Evolutionary conservation across 2,329 filamentous ascomycete genomes (phyloP), one percentile per base, ranked within the genome.

Genomic region (Penicillium crustosum): DNA sequence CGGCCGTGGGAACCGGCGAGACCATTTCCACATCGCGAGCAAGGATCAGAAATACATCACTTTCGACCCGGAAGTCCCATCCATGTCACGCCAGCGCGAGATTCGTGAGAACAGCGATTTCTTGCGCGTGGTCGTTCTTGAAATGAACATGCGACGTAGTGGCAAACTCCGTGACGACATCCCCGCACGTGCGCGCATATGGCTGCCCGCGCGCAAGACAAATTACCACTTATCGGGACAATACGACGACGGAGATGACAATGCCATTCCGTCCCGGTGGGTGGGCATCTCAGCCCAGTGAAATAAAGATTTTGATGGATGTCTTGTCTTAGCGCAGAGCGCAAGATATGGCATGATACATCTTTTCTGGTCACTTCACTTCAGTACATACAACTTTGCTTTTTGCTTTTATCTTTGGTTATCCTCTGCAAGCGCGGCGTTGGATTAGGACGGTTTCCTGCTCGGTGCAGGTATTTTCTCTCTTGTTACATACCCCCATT

Each of bases 141-240:
- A 88, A 72, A 86, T 87, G 84, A 87, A 87, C 69, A 88, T 88
- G 85, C 80, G 85, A 38, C 80, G 85, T 43, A 78, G 78, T 59
- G 85, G 85, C 55, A 88, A 88, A 73, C 75, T 88, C 44, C 83
- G 84, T 60, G 75, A 82, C 43, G 81, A 82, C 53, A 71, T 75
- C 10, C 77, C 81, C 17, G 83, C 84, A 21, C 78, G 80, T 61
- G 85, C 85, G 27, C 80, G 79, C 55, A 79, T 87, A 59, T 87
- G 83, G 83, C 71, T 87, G 44, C 85, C 85, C 38, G 84, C 85
- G 44, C 78, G 85, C 38, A 75, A 74, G 49, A 68, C 59, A 25
- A 68, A 61, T 12, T 54, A 60, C 44, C 64, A 63, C 19, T 31
- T 66, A 23, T 44, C 60, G 9, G 61, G 61, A 21, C 63, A 66